These are phyloP conservation scores for Delitschia confertaspora DNA, from an alignment of 495 filamentous ascomycete species.

Conservation along the genomic window DNA sequence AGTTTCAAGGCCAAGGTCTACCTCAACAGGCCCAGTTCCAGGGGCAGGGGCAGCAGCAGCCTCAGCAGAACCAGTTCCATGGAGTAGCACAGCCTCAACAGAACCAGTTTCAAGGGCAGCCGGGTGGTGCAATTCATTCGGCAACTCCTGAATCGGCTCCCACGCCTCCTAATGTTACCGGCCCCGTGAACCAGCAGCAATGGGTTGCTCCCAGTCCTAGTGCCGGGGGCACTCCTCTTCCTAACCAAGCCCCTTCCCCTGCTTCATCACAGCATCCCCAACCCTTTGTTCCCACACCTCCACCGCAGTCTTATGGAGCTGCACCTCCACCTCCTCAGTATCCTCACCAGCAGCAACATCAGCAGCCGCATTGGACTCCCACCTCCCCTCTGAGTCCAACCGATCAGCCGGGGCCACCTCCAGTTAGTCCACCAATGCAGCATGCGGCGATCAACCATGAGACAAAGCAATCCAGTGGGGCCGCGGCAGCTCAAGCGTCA, in stretches of 20 bases:
- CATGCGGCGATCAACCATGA: not conserved
- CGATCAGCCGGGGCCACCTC: not conserved
- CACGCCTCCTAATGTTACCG: not conserved
- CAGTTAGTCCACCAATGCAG: constrained; percentile 9
- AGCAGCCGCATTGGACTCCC: constrained; percentile 2
- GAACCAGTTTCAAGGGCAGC: constrained; percentile 9
- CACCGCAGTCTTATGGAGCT: constrained; percentile 10
- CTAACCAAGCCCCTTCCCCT: not conserved
- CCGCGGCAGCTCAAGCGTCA: not conserved
- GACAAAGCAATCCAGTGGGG: not conserved
- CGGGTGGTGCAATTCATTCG: not conserved
- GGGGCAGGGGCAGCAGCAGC: too few relatives aligned
- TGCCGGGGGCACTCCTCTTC: not conserved
- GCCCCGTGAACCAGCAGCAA: not conserved
- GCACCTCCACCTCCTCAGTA: constrained; percentile 13
- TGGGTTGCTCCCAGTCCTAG: constrained; percentile 4
- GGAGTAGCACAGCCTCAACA: too few relatives aligned
- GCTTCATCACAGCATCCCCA: constrained; percentile 8
- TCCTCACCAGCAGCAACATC: too few relatives aligned
- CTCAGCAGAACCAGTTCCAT: too few relatives aligned
- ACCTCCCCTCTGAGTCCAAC: not conserved
- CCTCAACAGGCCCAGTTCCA: too few relatives aligned
- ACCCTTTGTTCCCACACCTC: constrained; percentile 8
- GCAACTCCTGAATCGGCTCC: not conserved
- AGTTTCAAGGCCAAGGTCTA: too few relatives aligned